Conservation (phyloP, 768 basidiomycete genomes). For the Collybia mongolica region DNA sequence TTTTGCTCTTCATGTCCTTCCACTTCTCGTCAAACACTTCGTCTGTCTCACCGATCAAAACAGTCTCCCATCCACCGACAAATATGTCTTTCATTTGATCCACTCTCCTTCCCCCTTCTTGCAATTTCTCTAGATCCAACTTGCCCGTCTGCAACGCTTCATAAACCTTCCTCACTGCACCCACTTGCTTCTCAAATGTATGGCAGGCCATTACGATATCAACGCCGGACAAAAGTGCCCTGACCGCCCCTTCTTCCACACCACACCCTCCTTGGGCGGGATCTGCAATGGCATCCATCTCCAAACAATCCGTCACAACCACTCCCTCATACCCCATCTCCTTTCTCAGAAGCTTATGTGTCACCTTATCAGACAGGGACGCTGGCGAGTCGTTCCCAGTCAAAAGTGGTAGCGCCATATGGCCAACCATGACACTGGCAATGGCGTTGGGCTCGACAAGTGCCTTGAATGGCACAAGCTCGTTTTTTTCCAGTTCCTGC, state of each 20-base stretch:
- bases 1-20: constrained; percentile 33
- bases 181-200: constrained; percentile 49
- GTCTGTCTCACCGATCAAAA: constrained; percentile 26
- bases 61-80: constrained; percentile 43
- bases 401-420: constrained; percentile 65
- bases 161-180: constrained; percentile 52
- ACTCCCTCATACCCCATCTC: constrained; percentile 56
- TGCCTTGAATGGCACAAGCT: constrained; percentile 58
- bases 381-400: constrained; percentile 54
- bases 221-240: constrained; percentile 59
- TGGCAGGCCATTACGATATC: constrained; percentile 81
- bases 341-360: constrained; percentile 48
- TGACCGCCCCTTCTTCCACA: constrained; percentile 51
- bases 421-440: constrained; percentile 70
- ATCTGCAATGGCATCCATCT: constrained; percentile 71
- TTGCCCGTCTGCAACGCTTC: constrained; percentile 44
- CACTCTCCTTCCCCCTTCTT: constrained; percentile 45
- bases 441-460: constrained; percentile 36
- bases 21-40: constrained; percentile 27
- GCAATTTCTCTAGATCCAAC: constrained; percentile 36
- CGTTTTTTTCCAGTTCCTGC: constrained; percentile 39
- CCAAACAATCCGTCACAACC: constrained; percentile 72
- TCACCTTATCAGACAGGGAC: constrained; percentile 55
- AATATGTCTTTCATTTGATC: constrained; percentile 49
- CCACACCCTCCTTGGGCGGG: constrained; percentile 43